Percentiles rank a stretch among this genome's conserved stretches.
phyloP scores from a whole-genome alignment of 306 rosid genomes.

The Ormosia semicastrata region DNA sequence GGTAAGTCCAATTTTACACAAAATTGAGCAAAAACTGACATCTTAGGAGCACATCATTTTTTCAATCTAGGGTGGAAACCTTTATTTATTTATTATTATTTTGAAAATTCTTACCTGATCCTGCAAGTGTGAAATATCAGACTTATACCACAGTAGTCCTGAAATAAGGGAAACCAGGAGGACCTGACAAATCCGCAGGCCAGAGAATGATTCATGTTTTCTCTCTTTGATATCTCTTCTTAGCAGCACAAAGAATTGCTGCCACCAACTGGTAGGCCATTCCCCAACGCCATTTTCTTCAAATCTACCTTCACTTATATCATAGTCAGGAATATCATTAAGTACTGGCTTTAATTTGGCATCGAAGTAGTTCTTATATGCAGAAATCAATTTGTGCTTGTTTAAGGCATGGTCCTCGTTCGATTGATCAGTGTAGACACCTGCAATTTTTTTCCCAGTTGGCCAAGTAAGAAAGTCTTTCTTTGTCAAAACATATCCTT shows the following conservation, averaged over 20 bases:
- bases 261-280: not conserved
- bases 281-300: not conserved
- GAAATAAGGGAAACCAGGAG: constrained; percentile 35
- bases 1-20: not conserved
- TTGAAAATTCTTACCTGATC: constrained; percentile 38
- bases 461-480: not conserved
- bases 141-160: constrained; percentile 58
- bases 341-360: not conserved
- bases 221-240: not conserved
- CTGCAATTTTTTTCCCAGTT: constrained; percentile 15
- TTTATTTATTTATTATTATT: not conserved
- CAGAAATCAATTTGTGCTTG: not conserved
- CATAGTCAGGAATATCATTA: not conserved
- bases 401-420: not conserved
- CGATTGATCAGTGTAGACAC: constrained; percentile 26
- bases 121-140: constrained; percentile 38
- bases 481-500: too few relatives aligned
- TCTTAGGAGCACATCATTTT: not conserved
- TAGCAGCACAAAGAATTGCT: not conserved
- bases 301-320: not conserved
- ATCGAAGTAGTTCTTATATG: not conserved
- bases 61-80: not conserved
- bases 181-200: constrained; percentile 37
- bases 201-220: not conserved
- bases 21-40: not conserved